These are phyloP conservation scores for Wallacemonas rigidus DNA, from an alignment of 208 protist species.

Conservation along the genomic window DNA sequence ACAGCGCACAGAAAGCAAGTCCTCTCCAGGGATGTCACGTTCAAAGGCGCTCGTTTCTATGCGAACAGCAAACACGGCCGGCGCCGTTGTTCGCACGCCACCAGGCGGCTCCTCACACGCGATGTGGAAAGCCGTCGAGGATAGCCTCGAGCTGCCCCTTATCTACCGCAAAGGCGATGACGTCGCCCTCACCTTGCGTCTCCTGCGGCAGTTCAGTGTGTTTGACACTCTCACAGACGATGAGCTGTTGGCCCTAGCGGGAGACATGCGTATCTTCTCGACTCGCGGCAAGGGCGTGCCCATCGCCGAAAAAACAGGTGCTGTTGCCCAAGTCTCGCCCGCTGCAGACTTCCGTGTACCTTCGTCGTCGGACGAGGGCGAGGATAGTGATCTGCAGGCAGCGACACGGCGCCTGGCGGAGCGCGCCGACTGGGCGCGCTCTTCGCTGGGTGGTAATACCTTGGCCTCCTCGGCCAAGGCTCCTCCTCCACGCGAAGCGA, in stretches of 20 bases:
- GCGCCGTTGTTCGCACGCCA: background rate
- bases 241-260: constrained; percentile 61
- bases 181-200: constrained; percentile 37
- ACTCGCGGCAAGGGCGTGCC: constrained; percentile 18
- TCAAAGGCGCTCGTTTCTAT: background rate
- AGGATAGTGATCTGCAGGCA: background rate
- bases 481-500: background rate
- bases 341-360: background rate
- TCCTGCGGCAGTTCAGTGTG: constrained; percentile 50
- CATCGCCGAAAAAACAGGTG: constrained; percentile 10
- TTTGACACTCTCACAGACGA: constrained; percentile 45
- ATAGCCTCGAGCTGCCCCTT: constrained; percentile 58
- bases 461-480: background rate
- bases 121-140: constrained; percentile 48
- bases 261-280: constrained; percentile 45
- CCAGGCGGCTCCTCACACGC: background rate
- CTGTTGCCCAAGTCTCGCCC: background rate
- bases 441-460: no score
- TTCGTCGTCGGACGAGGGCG: constrained; percentile 7
- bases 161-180: constrained; percentile 57
- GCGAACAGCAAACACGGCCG: background rate
- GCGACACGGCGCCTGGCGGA: no score
- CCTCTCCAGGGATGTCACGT: background rate
- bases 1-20: no score
- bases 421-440: no score